phyloP scores from a whole-genome alignment of 345 rosid species.

The Citrus reticulata region DNA sequence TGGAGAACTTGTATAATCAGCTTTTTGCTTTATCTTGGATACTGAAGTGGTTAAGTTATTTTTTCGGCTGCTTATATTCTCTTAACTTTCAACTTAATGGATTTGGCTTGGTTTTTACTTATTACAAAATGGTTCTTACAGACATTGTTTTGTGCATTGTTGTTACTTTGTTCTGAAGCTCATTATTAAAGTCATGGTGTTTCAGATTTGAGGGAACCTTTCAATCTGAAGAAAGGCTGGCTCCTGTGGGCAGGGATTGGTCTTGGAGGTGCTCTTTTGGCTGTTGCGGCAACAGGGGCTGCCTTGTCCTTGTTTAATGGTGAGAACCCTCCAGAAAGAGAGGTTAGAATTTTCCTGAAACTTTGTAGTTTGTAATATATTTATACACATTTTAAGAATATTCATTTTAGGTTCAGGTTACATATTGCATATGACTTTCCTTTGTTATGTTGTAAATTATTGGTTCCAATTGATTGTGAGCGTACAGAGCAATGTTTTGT shows the following conservation, averaged over 20 bases:
- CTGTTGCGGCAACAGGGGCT: conserved; percentile 42
- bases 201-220: conserved; percentile 71
- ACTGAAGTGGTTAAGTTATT: too few relatives aligned
- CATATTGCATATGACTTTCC: background rate
- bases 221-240: conserved; percentile 60
- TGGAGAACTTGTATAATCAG: background rate
- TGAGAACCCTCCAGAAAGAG: conserved; percentile 49
- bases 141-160: background rate
- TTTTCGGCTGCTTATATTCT: background rate
- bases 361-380: background rate
- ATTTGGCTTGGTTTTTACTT: background rate
- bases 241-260: conserved; percentile 64
- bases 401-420: background rate
- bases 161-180: background rate
- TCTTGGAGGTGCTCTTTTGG: conserved; percentile 47
- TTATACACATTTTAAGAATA: background rate
- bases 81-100: background rate
- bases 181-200: background rate
- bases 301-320: conserved; percentile 45
- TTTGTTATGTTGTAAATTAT: background rate
- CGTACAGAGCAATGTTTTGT: background rate
- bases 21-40: background rate
- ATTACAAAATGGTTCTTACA: background rate
- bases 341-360: conserved; percentile 38
- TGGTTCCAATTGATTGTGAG: background rate